These are phyloP conservation scores for Closterium sp. DNA, from an alignment of 139 green algal species.

Conservation along the genomic window DNA sequence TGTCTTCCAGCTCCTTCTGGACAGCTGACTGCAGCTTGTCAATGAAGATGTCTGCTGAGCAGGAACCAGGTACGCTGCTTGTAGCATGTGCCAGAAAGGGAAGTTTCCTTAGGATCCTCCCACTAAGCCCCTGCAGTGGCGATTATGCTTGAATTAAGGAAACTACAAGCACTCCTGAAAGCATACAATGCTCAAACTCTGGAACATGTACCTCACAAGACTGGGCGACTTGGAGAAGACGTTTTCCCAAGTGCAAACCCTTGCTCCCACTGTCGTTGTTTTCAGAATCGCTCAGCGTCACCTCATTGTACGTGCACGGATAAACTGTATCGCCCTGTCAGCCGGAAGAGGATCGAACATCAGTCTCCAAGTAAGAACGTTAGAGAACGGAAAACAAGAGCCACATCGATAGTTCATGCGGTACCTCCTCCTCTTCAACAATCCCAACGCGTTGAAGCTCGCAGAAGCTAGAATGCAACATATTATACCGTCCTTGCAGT, in stretches of 20 bases:
- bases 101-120: constrained; percentile 26
- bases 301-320: neutral
- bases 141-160: neutral
- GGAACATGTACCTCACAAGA: neutral
- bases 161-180: neutral
- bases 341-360: neutral
- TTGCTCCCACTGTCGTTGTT: neutral
- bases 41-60: neutral
- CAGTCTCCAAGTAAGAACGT: neutral
- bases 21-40: neutral
- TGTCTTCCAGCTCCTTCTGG: constrained; percentile 3
- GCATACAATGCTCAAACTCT: neutral
- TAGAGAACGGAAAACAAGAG: too few relatives aligned
- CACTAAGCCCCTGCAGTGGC: constrained; percentile 21
- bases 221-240: neutral
- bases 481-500: constrained; percentile 40
- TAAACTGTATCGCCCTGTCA: neutral
- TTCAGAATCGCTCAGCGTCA: neutral
- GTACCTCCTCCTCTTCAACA: constrained; percentile 21
- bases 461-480: constrained; percentile 23
- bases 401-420: too few relatives aligned
- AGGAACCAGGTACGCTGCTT: neutral
- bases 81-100: constrained; percentile 33
- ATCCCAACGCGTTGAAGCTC: constrained; percentile 40
- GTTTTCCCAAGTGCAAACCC: neutral